phyloP scores from a whole-genome alignment of 202 grass and related monocot species.

The Zizania palustris region DNA sequence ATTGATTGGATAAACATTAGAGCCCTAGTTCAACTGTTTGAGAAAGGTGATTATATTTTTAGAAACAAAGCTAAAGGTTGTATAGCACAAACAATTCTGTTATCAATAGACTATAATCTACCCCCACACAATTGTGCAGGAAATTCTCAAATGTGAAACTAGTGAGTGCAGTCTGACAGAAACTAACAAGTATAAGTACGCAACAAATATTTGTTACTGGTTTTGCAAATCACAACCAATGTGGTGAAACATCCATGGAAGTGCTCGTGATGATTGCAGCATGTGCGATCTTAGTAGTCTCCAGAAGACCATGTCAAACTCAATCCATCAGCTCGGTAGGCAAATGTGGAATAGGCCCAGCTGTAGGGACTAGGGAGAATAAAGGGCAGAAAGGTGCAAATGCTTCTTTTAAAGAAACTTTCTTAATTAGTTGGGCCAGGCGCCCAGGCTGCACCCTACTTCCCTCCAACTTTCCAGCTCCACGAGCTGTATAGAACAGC shows the following conservation, averaged over 20 bases:
- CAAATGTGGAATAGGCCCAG: conserved; percentile 44
- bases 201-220: conserved; percentile 16
- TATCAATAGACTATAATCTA: not conserved
- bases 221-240: conserved; percentile 31
- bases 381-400: conserved; percentile 43
- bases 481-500: conserved; percentile 22
- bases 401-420: conserved; percentile 42
- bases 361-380: conserved; percentile 49
- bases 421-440: conserved; percentile 42
- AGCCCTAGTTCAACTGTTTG: no score
- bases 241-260: conserved; percentile 28
- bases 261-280: conserved; percentile 41
- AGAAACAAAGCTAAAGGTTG: no score
- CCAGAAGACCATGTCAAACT: conserved; percentile 27
- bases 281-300: conserved; percentile 25
- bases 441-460: conserved; percentile 43
- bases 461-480: conserved; percentile 24
- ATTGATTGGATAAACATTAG: no score
- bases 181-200: conserved; percentile 18
- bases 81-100: no score
- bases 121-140: not conserved
- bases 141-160: conserved; percentile 1
- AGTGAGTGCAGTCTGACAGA: not conserved
- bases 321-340: conserved; percentile 38
- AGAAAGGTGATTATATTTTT: no score